Evolutionary conservation across 73 alveolate species (phyloP).

Genomic region (Diophrys appendiculata): DNA sequence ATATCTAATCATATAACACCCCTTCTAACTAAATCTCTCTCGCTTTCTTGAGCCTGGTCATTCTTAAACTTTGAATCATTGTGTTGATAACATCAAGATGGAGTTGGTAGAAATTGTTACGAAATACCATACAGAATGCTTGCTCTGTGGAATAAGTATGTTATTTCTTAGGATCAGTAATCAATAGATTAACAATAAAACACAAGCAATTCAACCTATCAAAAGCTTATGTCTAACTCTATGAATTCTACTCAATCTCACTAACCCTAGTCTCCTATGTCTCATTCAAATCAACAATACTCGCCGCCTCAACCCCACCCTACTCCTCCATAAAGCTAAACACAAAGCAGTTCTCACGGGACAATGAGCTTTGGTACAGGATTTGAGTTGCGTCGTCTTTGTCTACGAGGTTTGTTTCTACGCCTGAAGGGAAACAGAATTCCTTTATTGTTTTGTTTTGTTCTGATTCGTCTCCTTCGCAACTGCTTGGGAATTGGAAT

Average conservation of each 20-base stretch:
- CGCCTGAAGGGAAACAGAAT: neutral
- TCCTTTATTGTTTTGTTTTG: neutral
- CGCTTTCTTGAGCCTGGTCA: neutral
- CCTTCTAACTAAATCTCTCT: neutral
- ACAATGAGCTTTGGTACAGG: neutral
- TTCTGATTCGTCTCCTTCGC: neutral
- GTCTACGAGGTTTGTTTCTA: neutral
- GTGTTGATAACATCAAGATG: slow-evolving; percentile 1
- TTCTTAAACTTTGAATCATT: neutral
- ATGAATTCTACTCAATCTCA: too few relatives aligned
- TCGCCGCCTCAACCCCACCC: too few relatives aligned
- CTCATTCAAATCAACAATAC: too few relatives aligned
- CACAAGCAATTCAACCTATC: neutral
- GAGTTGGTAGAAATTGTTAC: neutral
- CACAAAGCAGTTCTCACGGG: neutral
- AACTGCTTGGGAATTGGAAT: neutral
- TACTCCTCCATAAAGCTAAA: too few relatives aligned
- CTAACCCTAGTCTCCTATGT: too few relatives aligned
- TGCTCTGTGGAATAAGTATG: neutral
- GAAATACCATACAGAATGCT: slow-evolving; percentile 3
- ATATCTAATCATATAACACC: neutral
- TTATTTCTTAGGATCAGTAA: neutral
- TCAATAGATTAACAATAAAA: neutral
- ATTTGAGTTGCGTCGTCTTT: neutral
- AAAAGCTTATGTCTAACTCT: too few relatives aligned